phyloP scores from a whole-genome alignment of 495 filamentous ascomycete species.

The Saxophila tyrrhenica region DNA sequence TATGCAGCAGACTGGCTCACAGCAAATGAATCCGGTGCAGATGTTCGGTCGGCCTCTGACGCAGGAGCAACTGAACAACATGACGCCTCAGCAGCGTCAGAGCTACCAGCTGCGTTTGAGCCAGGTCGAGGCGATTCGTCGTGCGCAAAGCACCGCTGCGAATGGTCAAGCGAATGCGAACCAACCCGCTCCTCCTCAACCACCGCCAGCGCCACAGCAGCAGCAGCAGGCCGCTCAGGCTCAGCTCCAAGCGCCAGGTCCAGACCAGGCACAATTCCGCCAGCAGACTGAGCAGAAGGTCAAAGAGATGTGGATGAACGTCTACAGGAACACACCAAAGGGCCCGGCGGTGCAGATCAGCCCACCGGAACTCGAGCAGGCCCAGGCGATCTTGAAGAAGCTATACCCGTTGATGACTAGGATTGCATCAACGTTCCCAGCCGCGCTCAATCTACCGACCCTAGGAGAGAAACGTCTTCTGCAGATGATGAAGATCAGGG shows the following conservation, averaged over 20 bases:
- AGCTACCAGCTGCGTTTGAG: background rate
- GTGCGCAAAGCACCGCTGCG: constrained; percentile 18
- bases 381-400: background rate
- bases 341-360: constrained; percentile 10
- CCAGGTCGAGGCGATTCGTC: constrained; percentile 12
- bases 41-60: background rate
- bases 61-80: constrained; percentile 9
- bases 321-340: constrained; percentile 7
- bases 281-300: constrained; percentile 1
- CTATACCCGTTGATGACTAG: background rate
- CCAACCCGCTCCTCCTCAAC: background rate
- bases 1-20: constrained; percentile 27
- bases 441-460: background rate
- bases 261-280: background rate
- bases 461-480: background rate
- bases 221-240: constrained; percentile 5
- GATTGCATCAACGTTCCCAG: background rate
- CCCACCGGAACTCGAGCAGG: background rate
- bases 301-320: background rate
- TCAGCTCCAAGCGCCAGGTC: background rate
- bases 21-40: constrained; percentile 8
- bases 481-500: constrained; percentile 5
- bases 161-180: constrained; percentile 3
- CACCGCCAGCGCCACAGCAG: background rate
- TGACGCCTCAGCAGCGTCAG: constrained; percentile 39